Percentiles rank a stretch among this genome's conserved stretches.
Evolutionary conservation across 108 stramenopile species (phyloP).

Genomic region (Nitzschia inconspicua): DNA sequence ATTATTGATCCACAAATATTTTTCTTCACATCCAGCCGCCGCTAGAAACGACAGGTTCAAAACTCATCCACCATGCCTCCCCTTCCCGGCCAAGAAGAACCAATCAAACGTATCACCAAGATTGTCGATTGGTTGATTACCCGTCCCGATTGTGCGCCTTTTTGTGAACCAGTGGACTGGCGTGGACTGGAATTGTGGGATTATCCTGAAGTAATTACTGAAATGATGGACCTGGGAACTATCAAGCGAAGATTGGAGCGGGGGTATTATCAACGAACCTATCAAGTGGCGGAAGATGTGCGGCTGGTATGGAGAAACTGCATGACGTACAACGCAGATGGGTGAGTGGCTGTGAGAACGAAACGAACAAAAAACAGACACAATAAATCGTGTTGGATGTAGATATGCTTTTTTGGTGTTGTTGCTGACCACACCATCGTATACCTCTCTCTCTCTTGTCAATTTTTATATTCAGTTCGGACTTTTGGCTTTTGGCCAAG

Average conservation of each 20-base stretch:
- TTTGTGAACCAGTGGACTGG: constrained; percentile 96
- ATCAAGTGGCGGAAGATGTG: constrained; percentile 86
- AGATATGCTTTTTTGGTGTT: too few species aligned
- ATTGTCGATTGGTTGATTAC: constrained; percentile 64
- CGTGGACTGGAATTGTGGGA: constrained; percentile 86
- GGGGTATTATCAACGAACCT: constrained; percentile 65
- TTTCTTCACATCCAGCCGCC: too few species aligned
- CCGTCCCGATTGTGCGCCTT: constrained; percentile 66
- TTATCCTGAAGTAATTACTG: constrained; percentile 90
- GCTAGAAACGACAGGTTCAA: too few species aligned
- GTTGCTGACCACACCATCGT: not conserved
- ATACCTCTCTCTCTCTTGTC: not conserved
- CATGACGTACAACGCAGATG: constrained; percentile 94
- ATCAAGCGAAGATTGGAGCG: constrained; percentile 83
- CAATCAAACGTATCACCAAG: constrained; percentile 54
- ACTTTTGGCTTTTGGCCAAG: constrained; percentile 86
- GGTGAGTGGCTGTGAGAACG: too few species aligned
- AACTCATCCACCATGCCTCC: constrained; percentile 32
- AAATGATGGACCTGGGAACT: constrained; percentile 97
- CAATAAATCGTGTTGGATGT: too few species aligned
- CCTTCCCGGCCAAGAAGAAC: constrained; percentile 44
- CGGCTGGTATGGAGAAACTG: constrained; percentile 96
- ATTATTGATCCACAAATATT: too few species aligned
- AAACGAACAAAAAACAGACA: too few species aligned
- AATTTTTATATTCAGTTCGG: constrained; percentile 22